Conservation (phyloP, 2,329 filamentous ascomycete species). For the Gaeumannomyces sp. region DNA sequence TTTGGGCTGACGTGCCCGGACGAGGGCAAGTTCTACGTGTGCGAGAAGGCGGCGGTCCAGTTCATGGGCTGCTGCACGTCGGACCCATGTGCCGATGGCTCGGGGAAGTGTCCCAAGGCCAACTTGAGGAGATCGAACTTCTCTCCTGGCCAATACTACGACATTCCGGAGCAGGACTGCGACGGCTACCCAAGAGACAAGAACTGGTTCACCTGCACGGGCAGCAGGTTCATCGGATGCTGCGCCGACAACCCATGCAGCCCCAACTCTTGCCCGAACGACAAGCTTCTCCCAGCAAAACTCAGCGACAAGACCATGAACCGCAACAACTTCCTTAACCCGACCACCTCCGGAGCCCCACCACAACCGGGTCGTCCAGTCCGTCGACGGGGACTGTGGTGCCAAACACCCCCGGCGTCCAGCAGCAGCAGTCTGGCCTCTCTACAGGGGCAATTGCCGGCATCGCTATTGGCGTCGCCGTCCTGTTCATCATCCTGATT, state of each 20-base stretch:
- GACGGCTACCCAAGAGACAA: slow-evolving; percentile 14
- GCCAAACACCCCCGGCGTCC: slow-evolving; percentile 3
- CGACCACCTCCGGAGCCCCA: background rate
- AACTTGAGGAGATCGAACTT: slow-evolving; percentile 27
- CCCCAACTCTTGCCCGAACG: slow-evolving; percentile 19
- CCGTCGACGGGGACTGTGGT: background rate
- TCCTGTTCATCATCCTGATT: slow-evolving; percentile 16
- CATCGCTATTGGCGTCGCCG: slow-evolving; percentile 17
- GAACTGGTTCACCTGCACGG: slow-evolving; percentile 29
- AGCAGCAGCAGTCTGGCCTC: slow-evolving; percentile 9
- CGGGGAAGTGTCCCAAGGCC: slow-evolving; percentile 25
- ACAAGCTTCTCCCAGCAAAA: slow-evolving; percentile 21
- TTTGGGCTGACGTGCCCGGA: slow-evolving; percentile 27
- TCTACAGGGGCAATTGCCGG: slow-evolving; percentile 18
- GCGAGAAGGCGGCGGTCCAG: slow-evolving; percentile 19
- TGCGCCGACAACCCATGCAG: slow-evolving; percentile 30
- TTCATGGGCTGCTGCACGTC: slow-evolving; percentile 34
- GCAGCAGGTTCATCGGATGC: slow-evolving; percentile 29
- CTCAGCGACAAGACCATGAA: slow-evolving; percentile 9
- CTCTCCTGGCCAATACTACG: slow-evolving; percentile 23
- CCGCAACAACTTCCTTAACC: background rate
- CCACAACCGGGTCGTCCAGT: too few species aligned
- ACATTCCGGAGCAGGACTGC: slow-evolving; percentile 28
- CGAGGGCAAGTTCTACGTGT: slow-evolving; percentile 29
- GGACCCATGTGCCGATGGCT: slow-evolving; percentile 29